phyloP scores from a whole-genome alignment of 139 green algal species.

The Mychonastes homosphaera region DNA sequence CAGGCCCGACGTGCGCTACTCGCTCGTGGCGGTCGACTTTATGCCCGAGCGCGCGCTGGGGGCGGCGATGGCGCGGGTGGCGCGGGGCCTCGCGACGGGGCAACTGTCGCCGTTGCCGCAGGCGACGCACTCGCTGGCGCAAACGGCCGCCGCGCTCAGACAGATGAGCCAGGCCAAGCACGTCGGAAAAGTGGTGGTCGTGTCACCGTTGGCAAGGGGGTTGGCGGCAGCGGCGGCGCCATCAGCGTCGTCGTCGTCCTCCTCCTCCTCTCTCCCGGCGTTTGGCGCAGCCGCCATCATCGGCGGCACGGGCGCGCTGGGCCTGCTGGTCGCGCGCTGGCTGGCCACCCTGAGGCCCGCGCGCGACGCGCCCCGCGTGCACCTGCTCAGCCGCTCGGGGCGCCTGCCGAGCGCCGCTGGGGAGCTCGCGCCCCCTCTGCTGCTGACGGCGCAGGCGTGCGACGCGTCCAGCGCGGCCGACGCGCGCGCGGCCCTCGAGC shows the following conservation, averaged over 20 bases:
- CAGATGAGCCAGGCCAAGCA: constrained; percentile 67
- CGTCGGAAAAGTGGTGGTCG: constrained; percentile 74
- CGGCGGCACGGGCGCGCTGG: constrained; percentile 53
- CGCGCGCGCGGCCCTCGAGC: not conserved
- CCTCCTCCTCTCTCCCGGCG: no score
- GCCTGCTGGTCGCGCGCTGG: constrained; percentile 40
- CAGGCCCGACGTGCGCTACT: constrained; percentile 60
- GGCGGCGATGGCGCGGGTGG: constrained; percentile 18
- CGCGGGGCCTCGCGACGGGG: constrained; percentile 13
- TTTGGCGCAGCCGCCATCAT: constrained; percentile 32
- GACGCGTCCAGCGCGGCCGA: not conserved
- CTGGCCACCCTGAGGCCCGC: constrained; percentile 10
- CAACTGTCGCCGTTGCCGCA: constrained; percentile 25
- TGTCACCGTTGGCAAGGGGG: not conserved
- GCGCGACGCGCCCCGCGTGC: constrained; percentile 8
- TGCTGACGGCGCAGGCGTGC: not conserved
- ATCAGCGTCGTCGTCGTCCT: no score
- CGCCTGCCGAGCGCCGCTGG: constrained; percentile 12
- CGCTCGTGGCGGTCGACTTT: constrained; percentile 30
- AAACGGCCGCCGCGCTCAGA: constrained; percentile 40
- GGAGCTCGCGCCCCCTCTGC: not conserved
- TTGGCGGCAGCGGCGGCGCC: not conserved
- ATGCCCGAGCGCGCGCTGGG: constrained; percentile 21
- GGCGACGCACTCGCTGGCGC: constrained; percentile 24
- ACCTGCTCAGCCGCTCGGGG: constrained; percentile 10